phyloP scores from a whole-genome alignment of 2,329 filamentous ascomycete species.

The Verticillium alfalfae region DNA sequence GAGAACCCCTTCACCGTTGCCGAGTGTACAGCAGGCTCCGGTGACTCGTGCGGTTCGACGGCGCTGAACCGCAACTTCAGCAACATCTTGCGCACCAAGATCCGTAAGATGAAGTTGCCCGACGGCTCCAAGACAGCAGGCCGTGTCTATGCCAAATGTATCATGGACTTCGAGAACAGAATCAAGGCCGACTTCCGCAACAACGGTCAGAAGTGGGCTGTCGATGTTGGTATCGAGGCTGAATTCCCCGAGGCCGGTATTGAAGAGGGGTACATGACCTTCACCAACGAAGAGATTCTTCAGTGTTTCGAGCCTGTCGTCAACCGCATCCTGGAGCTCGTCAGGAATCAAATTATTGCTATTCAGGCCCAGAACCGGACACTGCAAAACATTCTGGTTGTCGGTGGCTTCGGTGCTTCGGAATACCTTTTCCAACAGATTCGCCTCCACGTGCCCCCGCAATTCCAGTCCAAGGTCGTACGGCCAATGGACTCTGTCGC shows the following conservation, averaged over 20 bases:
- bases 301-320: slow-evolving; percentile 99
- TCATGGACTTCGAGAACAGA: slow-evolving; percentile 99
- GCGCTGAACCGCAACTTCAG: slow-evolving; percentile 97
- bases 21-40: slow-evolving; percentile 94
- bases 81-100: slow-evolving; percentile 95
- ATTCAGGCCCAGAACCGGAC: slow-evolving; percentile 95
- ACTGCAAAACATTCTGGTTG: slow-evolving; percentile 92
- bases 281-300: slow-evolving; percentile 97
- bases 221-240: slow-evolving; percentile 96
- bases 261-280: slow-evolving; percentile 99
- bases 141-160: slow-evolving; percentile 97
- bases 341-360: slow-evolving; percentile 96
- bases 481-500: slow-evolving; percentile 98
- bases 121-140: slow-evolving; percentile 97
- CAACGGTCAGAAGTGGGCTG: slow-evolving; percentile 98
- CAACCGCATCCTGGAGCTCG: slow-evolving; percentile 91
- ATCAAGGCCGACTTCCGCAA: slow-evolving; percentile 99
- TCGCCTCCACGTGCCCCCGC: slow-evolving; percentile 94
- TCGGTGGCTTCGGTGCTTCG: slow-evolving; percentile 95
- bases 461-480: slow-evolving; percentile 98
- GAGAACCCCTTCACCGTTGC: slow-evolving; percentile 95
- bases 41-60: slow-evolving; percentile 97
- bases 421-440: slow-evolving; percentile 99
- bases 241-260: slow-evolving; percentile 97
- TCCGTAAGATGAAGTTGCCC: slow-evolving; percentile 97